Base-by-base conservation (phyloP, 495 filamentous ascomycete species). In the Niebla homalea region DNA sequence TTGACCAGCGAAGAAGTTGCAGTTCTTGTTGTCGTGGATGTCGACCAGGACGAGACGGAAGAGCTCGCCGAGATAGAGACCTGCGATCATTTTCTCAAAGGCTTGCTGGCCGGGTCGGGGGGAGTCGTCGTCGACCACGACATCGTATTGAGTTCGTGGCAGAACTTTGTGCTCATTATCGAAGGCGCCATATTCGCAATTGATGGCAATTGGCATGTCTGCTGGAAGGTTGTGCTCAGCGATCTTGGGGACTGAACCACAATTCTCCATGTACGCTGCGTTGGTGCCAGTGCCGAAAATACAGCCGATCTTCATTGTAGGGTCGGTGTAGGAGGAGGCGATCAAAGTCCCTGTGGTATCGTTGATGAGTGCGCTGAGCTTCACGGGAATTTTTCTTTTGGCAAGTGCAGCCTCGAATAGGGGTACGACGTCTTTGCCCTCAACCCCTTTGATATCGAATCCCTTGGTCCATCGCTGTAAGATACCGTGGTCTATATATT, bases 321-420 rank as follows among this genome's bases (percentile, higher is more conserved):
- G 59, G 64, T 98, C 93, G 37, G 92, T 97, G 70, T 98, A 98
- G 20, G 84, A 78, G 35, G 92, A 97, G 55, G 92, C 92, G 57
- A 98, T 94, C n/a, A 98, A 73, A n/a, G 92, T 98, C 60, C 92
- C 92, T 29, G 90, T 97, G 52, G 92, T 98, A 67, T 98, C 92
- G 61, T 98, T 98, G 67, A 97, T 90, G 55, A 98, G 68, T 40
- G 92, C 93, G 21, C 83, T 84, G 20, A 96, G 80, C 67, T 89
- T 92, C 70, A 97, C 94, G 20, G 92, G 92, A 20, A 96, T 78
- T 22, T 83, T 85, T 82, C 89, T 41, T 65, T 83, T 83, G 48
- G 77, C 75, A 39, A 98, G 68, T 25, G 89, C 87, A 37, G 74
- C 77, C 68, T 97, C 87, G 53, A 98, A 85, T 62, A 89, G 83